These are phyloP conservation scores for Crucihimalaya himalaica DNA, from an alignment of 345 rosid genomes.

Conservation along the genomic window DNA sequence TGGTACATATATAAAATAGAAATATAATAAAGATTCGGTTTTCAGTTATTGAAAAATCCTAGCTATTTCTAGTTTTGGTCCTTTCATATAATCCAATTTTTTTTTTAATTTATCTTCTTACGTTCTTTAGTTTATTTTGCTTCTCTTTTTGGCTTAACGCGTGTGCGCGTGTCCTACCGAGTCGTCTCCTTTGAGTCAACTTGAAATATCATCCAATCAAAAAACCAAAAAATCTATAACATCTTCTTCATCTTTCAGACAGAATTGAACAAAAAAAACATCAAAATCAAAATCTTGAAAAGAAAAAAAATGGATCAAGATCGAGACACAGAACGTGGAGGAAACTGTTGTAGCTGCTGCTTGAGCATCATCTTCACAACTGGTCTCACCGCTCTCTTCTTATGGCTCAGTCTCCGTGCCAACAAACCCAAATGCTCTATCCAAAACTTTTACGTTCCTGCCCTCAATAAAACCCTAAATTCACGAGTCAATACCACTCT, in stretches of 20 bases:
- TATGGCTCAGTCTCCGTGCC: conserved; percentile 78
- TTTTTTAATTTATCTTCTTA: not conserved
- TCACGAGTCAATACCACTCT: conserved; percentile 42
- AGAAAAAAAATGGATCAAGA: conserved; percentile 15
- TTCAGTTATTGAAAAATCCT: conserved; percentile 8
- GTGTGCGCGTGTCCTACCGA: not conserved
- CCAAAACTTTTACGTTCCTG: conserved; percentile 53
- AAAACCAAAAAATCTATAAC: conserved; percentile 16
- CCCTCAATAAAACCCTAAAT: conserved; percentile 51
- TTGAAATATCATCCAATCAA: conserved; percentile 10
- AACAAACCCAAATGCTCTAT: conserved; percentile 60
- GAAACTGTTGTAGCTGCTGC: conserved; percentile 57
- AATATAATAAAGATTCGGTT: not conserved
- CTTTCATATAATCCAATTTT: not conserved
- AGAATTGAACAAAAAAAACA: not conserved
- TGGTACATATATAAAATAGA: too few relatives aligned
- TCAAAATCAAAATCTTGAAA: not conserved
- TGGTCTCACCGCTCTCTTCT: conserved; percentile 63
- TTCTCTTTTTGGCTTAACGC: not conserved
- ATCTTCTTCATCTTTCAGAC: conserved; percentile 18
- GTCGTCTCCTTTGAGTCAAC: conserved; percentile 17
- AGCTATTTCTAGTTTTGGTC: not conserved
- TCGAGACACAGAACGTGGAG: conserved; percentile 36
- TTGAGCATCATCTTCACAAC: conserved; percentile 54
- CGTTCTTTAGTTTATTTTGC: not conserved